phyloP scores from a whole-genome alignment of 2,329 filamentous ascomycete species.

The Furcasterigmium furcatum region DNA sequence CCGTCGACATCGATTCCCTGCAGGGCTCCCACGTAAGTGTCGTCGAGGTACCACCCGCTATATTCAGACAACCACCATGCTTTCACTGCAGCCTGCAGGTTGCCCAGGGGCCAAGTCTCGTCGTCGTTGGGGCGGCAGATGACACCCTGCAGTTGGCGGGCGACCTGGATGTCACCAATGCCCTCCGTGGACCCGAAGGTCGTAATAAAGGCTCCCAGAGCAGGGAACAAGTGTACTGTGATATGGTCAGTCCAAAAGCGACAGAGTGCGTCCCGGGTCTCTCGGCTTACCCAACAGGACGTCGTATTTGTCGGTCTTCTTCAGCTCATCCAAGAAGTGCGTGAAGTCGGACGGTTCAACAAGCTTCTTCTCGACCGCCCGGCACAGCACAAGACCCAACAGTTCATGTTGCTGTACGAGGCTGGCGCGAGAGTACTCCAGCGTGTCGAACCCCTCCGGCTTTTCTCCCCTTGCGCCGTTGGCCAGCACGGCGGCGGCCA shows the following conservation, averaged over 20 bases:
- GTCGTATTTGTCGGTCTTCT: slow-evolving; percentile 75
- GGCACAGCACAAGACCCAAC: slow-evolving; percentile 74
- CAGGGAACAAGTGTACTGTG: slow-evolving; percentile 77
- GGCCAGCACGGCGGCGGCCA: slow-evolving; percentile 72
- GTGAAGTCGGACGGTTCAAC: slow-evolving; percentile 71
- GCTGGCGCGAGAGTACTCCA: slow-evolving; percentile 77
- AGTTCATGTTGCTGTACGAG: slow-evolving; percentile 88
- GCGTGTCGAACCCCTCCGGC: slow-evolving; percentile 68
- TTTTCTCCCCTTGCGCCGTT: slow-evolving; percentile 48
- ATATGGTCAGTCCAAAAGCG: neutral
- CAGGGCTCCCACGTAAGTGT: slow-evolving; percentile 34
- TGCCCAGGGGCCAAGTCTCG: slow-evolving; percentile 67
- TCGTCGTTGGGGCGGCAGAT: slow-evolving; percentile 66
- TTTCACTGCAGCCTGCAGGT: slow-evolving; percentile 74
- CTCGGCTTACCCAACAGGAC: slow-evolving; percentile 44
- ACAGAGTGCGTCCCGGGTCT: slow-evolving; percentile 11
- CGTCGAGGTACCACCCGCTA: slow-evolving; percentile 82
- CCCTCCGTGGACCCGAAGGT: slow-evolving; percentile 77
- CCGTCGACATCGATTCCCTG: slow-evolving; percentile 59
- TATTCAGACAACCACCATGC: slow-evolving; percentile 93
- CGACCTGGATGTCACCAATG: slow-evolving; percentile 62
- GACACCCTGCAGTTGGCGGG: slow-evolving; percentile 65
- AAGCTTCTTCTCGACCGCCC: slow-evolving; percentile 73
- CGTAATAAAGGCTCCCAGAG: slow-evolving; percentile 72
- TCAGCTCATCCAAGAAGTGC: slow-evolving; percentile 64